Conservation (phyloP, 2,329 filamentous ascomycete species). For the Aspergillus sp. region DNA sequence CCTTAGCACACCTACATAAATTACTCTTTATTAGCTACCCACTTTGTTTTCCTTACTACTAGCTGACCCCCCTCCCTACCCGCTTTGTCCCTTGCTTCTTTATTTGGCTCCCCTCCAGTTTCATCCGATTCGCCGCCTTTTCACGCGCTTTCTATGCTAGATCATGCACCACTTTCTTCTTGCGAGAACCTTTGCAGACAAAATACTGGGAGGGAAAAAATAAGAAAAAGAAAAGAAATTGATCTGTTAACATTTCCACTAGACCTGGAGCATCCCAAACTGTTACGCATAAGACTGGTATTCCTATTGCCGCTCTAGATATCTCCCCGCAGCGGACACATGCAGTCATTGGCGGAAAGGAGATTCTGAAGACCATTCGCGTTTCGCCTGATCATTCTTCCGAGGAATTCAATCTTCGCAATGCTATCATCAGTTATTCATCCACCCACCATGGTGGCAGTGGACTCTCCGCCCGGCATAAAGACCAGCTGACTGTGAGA, state of each 20-base stretch:
- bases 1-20: no score
- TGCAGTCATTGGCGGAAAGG: slow-evolving; percentile 64
- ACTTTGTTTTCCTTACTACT: not conserved
- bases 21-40: not conserved
- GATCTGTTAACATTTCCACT: slow-evolving; percentile 21
- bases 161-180: not conserved
- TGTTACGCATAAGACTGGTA: slow-evolving; percentile 63
- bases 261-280: slow-evolving; percentile 55
- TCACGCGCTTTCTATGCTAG: not conserved
- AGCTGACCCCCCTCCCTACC: slow-evolving; percentile 1
- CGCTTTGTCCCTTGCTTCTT: not conserved
- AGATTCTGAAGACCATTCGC: slow-evolving; percentile 66
- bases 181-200: not conserved
- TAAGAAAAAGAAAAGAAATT: not conserved
- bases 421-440: slow-evolving; percentile 60
- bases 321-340: slow-evolving; percentile 64
- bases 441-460: slow-evolving; percentile 52
- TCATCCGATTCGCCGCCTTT: not conserved
- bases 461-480: slow-evolving; percentile 51
- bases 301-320: slow-evolving; percentile 64
- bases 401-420: slow-evolving; percentile 65
- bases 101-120: slow-evolving; percentile 1
- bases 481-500: slow-evolving; percentile 62
- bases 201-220: not conserved
- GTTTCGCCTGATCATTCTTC: slow-evolving; percentile 58